These are phyloP conservation scores for Lathyrus aphaca DNA, from an alignment of 306 rosid genomes.

Conservation along the genomic window DNA sequence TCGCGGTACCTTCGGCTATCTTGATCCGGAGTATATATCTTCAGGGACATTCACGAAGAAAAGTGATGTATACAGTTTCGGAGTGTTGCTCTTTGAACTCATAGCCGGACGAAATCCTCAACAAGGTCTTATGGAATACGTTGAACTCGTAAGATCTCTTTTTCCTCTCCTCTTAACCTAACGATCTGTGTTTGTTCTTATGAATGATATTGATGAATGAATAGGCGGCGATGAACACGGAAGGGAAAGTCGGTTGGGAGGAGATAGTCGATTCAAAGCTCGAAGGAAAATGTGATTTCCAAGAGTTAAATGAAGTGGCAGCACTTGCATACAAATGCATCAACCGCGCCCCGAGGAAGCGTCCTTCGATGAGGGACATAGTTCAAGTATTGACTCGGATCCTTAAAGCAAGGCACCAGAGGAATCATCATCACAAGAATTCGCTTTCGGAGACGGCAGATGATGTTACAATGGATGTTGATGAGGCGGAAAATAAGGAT, in stretches of 20 bases:
- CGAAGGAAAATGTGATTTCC: slow-evolving; percentile 69
- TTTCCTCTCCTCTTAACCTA: slow-evolving; percentile 36
- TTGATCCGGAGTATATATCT: slow-evolving; percentile 94
- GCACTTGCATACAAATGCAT: slow-evolving; percentile 88
- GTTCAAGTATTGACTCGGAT: slow-evolving; percentile 80
- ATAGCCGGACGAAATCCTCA: slow-evolving; percentile 94
- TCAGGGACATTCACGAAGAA: slow-evolving; percentile 90
- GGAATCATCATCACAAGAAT: slow-evolving; percentile 57
- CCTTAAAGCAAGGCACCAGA: slow-evolving; percentile 60
- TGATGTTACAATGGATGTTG: slow-evolving; percentile 67
- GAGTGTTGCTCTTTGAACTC: slow-evolving; percentile 94
- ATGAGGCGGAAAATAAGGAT: slow-evolving; percentile 57
- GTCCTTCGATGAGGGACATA: slow-evolving; percentile 91
- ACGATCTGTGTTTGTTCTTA: slow-evolving; percentile 12
- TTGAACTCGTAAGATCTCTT: slow-evolving; percentile 76
- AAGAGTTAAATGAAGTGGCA: slow-evolving; percentile 87
- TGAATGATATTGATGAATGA: slow-evolving; percentile 37
- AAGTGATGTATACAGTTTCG: slow-evolving; percentile 96
- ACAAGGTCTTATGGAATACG: slow-evolving; percentile 96
- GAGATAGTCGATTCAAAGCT: slow-evolving; percentile 81
- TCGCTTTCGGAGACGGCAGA: slow-evolving; percentile 66
- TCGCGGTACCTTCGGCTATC: slow-evolving; percentile 92
- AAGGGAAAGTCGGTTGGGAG: slow-evolving; percentile 98
- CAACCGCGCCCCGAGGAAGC: slow-evolving; percentile 68
- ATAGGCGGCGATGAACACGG: slow-evolving; percentile 92